A percentile compares a stretch with the other conserved stretches of the same genome.
phyloP scores from a whole-genome alignment of 768 basidiomycete species.

The Lactarius trivialis region DNA sequence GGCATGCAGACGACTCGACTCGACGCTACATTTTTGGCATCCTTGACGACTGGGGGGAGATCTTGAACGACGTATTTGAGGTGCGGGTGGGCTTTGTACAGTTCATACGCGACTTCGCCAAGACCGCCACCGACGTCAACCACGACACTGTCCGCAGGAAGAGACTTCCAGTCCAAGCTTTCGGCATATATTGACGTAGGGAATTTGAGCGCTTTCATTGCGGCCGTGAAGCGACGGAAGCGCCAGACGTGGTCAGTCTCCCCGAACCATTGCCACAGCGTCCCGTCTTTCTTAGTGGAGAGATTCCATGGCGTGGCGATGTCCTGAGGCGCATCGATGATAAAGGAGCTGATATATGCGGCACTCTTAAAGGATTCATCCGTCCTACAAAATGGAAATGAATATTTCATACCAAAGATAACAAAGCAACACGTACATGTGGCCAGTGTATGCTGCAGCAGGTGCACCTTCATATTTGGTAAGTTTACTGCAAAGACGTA shows the following conservation, averaged over 20 bases:
- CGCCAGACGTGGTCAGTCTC: constrained; percentile 8
- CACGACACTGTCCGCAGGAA: constrained; percentile 28
- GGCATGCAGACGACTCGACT: not conserved
- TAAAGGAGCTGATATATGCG: not conserved
- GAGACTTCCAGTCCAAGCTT: constrained; percentile 32
- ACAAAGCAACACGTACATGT: constrained; percentile 15
- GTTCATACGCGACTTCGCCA: constrained; percentile 33
- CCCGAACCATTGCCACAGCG: constrained; percentile 10
- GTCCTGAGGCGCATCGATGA: not conserved
- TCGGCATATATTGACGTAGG: not conserved
- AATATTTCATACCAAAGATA: not conserved
- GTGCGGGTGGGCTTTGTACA: constrained; percentile 32
- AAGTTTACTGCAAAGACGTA: not conserved
- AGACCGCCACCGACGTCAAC: constrained; percentile 39
- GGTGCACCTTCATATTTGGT: constrained; percentile 21
- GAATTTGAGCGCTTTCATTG: constrained; percentile 8
- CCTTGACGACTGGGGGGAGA: constrained; percentile 8
- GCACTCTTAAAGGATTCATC: constrained; percentile 11
- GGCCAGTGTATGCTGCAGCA: constrained; percentile 22
- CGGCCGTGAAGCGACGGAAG: not conserved
- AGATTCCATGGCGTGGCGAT: constrained; percentile 4
- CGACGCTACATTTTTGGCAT: not conserved
- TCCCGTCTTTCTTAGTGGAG: not conserved
- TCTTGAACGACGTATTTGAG: constrained; percentile 36
- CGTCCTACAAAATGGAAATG: constrained; percentile 7